A percentile compares a stretch with the other conserved stretches of the same genome.
Evolutionary conservation across 257 asterid genomes (phyloP).

Genomic region (Jacaranda mimosifolia): DNA sequence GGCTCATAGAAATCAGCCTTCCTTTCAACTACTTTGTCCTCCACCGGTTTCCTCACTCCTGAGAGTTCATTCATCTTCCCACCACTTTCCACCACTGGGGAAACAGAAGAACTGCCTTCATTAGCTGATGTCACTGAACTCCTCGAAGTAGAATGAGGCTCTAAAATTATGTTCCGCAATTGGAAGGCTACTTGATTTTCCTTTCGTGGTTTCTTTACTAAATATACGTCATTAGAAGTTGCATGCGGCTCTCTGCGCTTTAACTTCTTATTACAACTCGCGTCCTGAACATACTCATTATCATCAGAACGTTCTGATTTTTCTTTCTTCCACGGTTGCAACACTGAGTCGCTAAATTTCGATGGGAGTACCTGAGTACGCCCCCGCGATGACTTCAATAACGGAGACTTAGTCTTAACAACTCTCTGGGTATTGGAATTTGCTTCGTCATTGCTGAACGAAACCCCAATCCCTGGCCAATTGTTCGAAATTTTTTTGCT

Average conservation of each 20-base stretch:
- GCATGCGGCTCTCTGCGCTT: slow-evolving; percentile 48
- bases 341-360: slow-evolving; percentile 66
- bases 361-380: slow-evolving; percentile 69
- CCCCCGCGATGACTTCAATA: slow-evolving; percentile 84
- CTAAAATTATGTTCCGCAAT: slow-evolving; percentile 42
- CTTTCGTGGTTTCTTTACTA: slow-evolving; percentile 51
- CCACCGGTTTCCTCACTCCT: slow-evolving; percentile 39
- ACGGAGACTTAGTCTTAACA: slow-evolving; percentile 55
- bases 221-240: slow-evolving; percentile 37
- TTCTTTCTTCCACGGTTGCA: slow-evolving; percentile 76
- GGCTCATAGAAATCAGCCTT: slow-evolving; percentile 67
- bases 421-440: slow-evolving; percentile 38
- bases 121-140: slow-evolving; percentile 65
- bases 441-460: slow-evolving; percentile 38
- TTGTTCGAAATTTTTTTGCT: slow-evolving; percentile 43
- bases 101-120: slow-evolving; percentile 54
- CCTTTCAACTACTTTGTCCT: slow-evolving; percentile 53
- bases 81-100: slow-evolving; percentile 51
- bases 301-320: slow-evolving; percentile 42
- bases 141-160: slow-evolving; percentile 54
- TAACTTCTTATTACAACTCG: slow-evolving; percentile 45
- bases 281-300: slow-evolving; percentile 37
- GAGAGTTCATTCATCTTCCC: slow-evolving; percentile 33
- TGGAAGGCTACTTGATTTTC: slow-evolving; percentile 42
- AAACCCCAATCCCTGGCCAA: slow-evolving; percentile 38